Evolutionary conservation across 1,284 basidiomycete species (phyloP), one percentile per base, ranked within the genome.

Genomic region (Puccinia brachypodii): DNA sequence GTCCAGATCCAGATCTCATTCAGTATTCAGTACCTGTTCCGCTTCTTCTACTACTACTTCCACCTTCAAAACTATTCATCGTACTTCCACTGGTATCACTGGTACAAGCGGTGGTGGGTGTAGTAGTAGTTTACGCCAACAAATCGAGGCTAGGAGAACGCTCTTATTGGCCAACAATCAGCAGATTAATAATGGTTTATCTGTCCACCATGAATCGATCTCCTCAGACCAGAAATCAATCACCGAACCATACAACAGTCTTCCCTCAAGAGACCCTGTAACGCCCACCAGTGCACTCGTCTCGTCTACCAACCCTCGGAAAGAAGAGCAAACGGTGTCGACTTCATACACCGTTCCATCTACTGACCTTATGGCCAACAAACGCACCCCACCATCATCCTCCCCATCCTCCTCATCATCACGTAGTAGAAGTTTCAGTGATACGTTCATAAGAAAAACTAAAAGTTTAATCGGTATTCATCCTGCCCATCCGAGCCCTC

Each of bases 401-500:
- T 47, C 42, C 40, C 47, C 69, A 19, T 19, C n/a, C 69, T 7
- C 69, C 42, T 72, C 69, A 19, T 19, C 56, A 1, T 64, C 58
- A 1, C 31, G 68, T 31, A n/a, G 22, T 60, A 16, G 77, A 44
- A 79, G 77, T 40, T 33, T 79, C 6, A 79, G 77, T 38, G 77
- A 79, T 56, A 79, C 77, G 22, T 69, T 79, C 11, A 33, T 71
- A 36, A 31, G 42, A n/a, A 50, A 25, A 19, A 73, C 47, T 13
- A 50, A 28, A 3, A 56, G 71, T 28, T 19, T 68, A 38, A 44
- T 53, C 22, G 50, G 38, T 25, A 40, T 62, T 47, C 25, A 4
- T 25, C 73, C 53, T 36, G n/a, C n/a, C n/a, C n/a, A n/a, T n/a
- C n/a, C n/a, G n/a, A n/a, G n/a, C 22, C 53, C 25, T 13, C 22